Evolutionary conservation across 768 basidiomycete genomes (phyloP).

Genomic region (Lactifluus volemus): DNA sequence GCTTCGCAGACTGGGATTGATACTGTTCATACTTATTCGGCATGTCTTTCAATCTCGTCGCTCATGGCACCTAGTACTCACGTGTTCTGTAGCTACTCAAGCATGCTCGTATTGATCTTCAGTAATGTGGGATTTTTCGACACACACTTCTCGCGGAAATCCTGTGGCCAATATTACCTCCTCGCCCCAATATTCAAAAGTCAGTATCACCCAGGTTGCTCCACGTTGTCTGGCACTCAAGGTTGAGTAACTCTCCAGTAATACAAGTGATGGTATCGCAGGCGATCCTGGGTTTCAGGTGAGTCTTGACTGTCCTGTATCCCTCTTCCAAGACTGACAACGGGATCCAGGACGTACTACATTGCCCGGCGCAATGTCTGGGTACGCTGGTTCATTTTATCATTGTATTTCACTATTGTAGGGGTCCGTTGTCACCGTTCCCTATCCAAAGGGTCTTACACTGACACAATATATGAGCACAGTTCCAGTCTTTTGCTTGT

Average conservation of each 20-base stretch:
- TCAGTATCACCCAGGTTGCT: constrained; percentile 19
- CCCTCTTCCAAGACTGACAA: constrained; percentile 38
- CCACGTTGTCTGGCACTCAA: background rate
- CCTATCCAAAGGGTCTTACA: constrained; percentile 17
- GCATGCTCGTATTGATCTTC: constrained; percentile 38
- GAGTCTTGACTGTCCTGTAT: background rate
- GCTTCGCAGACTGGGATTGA: background rate
- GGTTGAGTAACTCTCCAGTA: constrained; percentile 30
- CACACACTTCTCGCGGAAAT: constrained; percentile 34
- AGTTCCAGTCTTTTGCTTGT: constrained; percentile 52
- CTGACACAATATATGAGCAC: background rate
- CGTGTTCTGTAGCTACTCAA: constrained; percentile 18
- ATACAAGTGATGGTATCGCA: constrained; percentile 29
- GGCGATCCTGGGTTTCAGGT: background rate
- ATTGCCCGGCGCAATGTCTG: constrained; percentile 38
- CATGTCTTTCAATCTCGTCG: background rate
- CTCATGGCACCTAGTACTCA: background rate
- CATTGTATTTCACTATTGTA: constrained; percentile 33
- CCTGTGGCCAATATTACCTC: constrained; percentile 43
- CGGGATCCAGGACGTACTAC: constrained; percentile 41
- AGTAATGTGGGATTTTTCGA: constrained; percentile 56
- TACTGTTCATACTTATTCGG: background rate
- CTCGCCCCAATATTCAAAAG: constrained; percentile 56
- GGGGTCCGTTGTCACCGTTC: constrained; percentile 30
- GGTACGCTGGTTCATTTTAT: constrained; percentile 34